Base-by-base conservation (phyloP, 2,329 filamentous ascomycete species). In the Neurospora sp. region DNA sequence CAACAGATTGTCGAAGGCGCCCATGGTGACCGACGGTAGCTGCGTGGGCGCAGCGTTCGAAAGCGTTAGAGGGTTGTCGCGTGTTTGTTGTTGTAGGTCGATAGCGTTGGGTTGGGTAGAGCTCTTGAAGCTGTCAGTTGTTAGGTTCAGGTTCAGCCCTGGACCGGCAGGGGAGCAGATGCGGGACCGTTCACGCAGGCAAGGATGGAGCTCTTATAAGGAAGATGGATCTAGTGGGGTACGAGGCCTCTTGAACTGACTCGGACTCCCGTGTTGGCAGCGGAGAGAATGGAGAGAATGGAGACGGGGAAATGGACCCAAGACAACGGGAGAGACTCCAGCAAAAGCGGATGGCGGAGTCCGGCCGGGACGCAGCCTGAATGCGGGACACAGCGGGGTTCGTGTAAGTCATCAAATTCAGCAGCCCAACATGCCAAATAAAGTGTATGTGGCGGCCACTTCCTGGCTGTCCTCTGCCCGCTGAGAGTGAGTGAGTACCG, bases 1-100 rank as follows among this genome's bases (percentile, higher is more conserved):
- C 77, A 93, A 79, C 66, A 89, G 70, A 72, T 83, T 83, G 75
- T 88, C 84, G 78, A 86, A 83, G 74, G 72, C 66, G 19, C 71
- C 72, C 75, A 77, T 76, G 66, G 46, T 71, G 68, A 52, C 39
- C 38, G 68, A 66, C 68, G 42, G 68, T 36, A 28, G 52, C 68
- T 28, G 68, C 52, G 38, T 39, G 33, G 52, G 52, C 23, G 52
- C 52, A 62, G 52, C 52, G 15, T 33, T 36, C 6, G 8, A 62
- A 62, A 33, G 52, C 13, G 28, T 33, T 36, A 7, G 28, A 19
- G 19, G 17, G 19, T 40, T 39, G 23, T 23, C 52, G 52, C 66
- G 68, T 36, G 39, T 33, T 19, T 33, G 4, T 5, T 58, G 39
- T 42, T 23, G 17, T 19, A 28, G 39, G 19, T 19, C 28, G 17